These are phyloP conservation scores for Abrus pulchellus DNA, from an alignment of 306 rosid species.

Conservation along the genomic window DNA sequence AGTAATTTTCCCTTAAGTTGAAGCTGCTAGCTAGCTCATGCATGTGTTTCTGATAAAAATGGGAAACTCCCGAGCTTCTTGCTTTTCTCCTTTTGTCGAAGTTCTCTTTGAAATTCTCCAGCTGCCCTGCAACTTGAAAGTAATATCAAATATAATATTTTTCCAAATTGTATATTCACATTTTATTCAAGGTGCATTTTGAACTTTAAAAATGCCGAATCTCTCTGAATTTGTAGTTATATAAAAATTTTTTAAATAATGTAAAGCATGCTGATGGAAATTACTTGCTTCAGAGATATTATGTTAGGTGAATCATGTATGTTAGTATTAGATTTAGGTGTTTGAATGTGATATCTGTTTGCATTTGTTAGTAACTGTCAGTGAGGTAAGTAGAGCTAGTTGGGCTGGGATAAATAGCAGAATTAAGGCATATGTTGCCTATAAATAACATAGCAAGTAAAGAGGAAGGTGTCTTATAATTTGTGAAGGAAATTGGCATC, in stretches of 20 bases:
- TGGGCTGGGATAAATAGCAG: too few species aligned
- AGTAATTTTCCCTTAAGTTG: neutral
- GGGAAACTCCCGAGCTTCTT: neutral
- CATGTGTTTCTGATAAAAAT: neutral
- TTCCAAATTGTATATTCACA: neutral
- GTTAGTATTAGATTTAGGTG: too few species aligned
- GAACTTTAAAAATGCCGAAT: constrained; percentile 24
- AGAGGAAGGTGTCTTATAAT: too few species aligned
- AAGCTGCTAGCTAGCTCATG: constrained; percentile 35
- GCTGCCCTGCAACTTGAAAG: constrained; percentile 20
- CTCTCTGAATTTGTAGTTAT: constrained; percentile 2
- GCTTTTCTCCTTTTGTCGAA: neutral
- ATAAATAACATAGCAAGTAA: too few species aligned
- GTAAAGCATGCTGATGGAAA: neutral
- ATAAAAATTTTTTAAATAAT: neutral
- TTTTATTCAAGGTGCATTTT: constrained; percentile 11
- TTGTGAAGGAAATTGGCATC: too few species aligned
- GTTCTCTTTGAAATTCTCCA: constrained; percentile 31
- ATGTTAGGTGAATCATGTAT: too few species aligned
- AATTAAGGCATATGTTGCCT: too few species aligned
- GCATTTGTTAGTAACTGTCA: too few species aligned
- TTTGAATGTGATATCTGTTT: too few species aligned
- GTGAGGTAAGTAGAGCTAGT: too few species aligned
- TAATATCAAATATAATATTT: neutral
- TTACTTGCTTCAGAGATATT: constrained; percentile 1